A percentile compares a stretch with the other conserved stretches of the same genome.
These are phyloP conservation scores for Gastrodia elata DNA, from an alignment of 106 monocot genomes.

Conservation along the genomic window DNA sequence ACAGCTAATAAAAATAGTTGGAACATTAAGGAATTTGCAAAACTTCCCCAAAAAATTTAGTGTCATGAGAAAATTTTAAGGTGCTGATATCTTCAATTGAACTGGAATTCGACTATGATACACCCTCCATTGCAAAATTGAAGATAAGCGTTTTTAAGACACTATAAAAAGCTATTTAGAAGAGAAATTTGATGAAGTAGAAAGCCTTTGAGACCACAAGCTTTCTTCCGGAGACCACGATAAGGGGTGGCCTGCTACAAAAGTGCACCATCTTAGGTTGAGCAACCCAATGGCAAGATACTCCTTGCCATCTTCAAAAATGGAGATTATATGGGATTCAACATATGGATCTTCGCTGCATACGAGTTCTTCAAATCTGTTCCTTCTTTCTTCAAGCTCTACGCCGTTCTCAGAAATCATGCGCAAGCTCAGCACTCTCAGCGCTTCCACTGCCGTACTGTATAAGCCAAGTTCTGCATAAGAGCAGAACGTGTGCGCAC, in stretches of 20 bases:
- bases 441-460: constrained; percentile 67
- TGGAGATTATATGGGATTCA: constrained; percentile 44
- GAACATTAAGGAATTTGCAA: too few species aligned
- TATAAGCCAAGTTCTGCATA: constrained; percentile 44
- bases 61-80: too few species aligned
- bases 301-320: constrained; percentile 45
- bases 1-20: too few species aligned
- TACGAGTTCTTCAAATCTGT: constrained; percentile 53
- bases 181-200: too few species aligned
- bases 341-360: constrained; percentile 53
- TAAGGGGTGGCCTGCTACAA: constrained; percentile 30
- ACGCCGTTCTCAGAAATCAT: constrained; percentile 66
- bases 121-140: too few species aligned
- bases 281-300: constrained; percentile 57
- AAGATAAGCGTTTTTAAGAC: too few species aligned
- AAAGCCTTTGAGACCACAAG: constrained; percentile 65
- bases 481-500: constrained; percentile 45
- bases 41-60: too few species aligned
- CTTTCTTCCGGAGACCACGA: constrained; percentile 62
- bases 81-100: too few species aligned
- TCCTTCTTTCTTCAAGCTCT: constrained; percentile 32
- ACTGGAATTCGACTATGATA: too few species aligned
- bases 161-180: too few species aligned
- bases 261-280: constrained; percentile 59
- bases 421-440: constrained; percentile 74